Evolutionary conservation across 306 rosid genomes (phyloP), one percentile per base, ranked within the genome.

Genomic region (Vachellia collinsii): DNA sequence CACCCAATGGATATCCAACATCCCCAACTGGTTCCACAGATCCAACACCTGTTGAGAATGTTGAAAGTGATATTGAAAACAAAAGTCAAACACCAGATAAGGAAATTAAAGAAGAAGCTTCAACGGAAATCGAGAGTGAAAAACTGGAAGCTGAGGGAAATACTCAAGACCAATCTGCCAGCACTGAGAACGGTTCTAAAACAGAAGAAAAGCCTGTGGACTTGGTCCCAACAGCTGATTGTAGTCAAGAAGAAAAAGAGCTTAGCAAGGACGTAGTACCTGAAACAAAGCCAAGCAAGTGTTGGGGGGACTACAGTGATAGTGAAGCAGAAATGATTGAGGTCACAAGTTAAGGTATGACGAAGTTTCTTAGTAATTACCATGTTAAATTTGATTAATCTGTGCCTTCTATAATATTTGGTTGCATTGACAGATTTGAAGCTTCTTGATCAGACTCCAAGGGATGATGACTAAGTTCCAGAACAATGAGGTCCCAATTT

Each of bases 241-340:
- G 75, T 59, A 56, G 62, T 77, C 79, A 37, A 44, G 86, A 67
- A 54, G 86, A 77, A 53, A 79, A 76, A 72, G 92, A 80, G 69
- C 46, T 81, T 64, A 72, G 83, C 78, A 81, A 72, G 38, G 82
- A 79, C 48, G 25, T 38, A n/a, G 85, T 64, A 4, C 79, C 79
- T 37, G 92, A 87, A 84, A 83, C 86, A 78, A 88, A 85, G 47
- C 66, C 86, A 83, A 71, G 74, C 83, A 95, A 89, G 82, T 88
- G 97, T 76, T 95, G 99, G 97, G 99, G 98, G 87, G 98, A 93
- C 84, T 93, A 89, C 87, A 95, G 97, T 70, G 97, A 95, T 76
- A 85, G 67, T 70, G 99, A 95, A 89, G 85, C 91, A 39, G 97
- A 93, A 69, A 76, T 87, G 59, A 81, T 87, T 72, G 89, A 90